These are phyloP conservation scores for Agrocybe praecox DNA, from an alignment of 768 basidiomycete genomes.

Conservation along the genomic window DNA sequence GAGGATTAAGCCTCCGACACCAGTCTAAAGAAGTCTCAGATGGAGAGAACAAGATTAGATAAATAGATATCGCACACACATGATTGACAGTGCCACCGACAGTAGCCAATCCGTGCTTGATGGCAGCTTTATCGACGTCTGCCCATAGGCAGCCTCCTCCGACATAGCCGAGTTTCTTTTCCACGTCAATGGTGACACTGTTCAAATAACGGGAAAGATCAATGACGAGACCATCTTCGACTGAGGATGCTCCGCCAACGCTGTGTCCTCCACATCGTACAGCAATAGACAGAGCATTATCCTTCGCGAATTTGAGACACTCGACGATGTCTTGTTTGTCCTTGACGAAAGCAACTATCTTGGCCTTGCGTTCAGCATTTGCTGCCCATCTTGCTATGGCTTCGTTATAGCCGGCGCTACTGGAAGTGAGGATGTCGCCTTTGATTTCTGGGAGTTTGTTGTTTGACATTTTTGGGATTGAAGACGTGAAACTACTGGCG, in stretches of 20 bases:
- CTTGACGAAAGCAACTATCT: slow-evolving; percentile 46
- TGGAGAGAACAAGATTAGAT: neutral
- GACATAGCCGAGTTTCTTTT: slow-evolving; percentile 39
- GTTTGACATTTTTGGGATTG: neutral
- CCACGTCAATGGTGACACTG: slow-evolving; percentile 37
- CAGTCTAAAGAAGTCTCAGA: slow-evolving; percentile 31
- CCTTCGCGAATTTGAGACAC: slow-evolving; percentile 37
- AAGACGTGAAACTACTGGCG: too few relatives aligned
- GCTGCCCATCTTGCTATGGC: slow-evolving; percentile 48
- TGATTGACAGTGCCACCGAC: slow-evolving; percentile 52
- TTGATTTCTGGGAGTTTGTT: slow-evolving; percentile 25
- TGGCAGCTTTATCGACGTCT: slow-evolving; percentile 44
- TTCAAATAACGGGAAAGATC: slow-evolving; percentile 47
- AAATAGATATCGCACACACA: slow-evolving; percentile 31
- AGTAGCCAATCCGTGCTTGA: slow-evolving; percentile 47
- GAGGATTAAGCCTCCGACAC: slow-evolving; percentile 53
- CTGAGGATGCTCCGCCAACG: slow-evolving; percentile 43
- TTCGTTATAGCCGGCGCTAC: slow-evolving; percentile 34
- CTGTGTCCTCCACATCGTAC: slow-evolving; percentile 54
- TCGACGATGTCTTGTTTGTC: slow-evolving; percentile 38
- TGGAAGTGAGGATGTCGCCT: slow-evolving; percentile 45
- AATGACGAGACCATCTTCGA: slow-evolving; percentile 49
- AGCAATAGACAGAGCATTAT: slow-evolving; percentile 38
- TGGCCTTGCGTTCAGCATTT: slow-evolving; percentile 42
- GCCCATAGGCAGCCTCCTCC: slow-evolving; percentile 51